Base-by-base conservation (phyloP, 805 yeast species). In the Tanozyma kutaoensis region DNA sequence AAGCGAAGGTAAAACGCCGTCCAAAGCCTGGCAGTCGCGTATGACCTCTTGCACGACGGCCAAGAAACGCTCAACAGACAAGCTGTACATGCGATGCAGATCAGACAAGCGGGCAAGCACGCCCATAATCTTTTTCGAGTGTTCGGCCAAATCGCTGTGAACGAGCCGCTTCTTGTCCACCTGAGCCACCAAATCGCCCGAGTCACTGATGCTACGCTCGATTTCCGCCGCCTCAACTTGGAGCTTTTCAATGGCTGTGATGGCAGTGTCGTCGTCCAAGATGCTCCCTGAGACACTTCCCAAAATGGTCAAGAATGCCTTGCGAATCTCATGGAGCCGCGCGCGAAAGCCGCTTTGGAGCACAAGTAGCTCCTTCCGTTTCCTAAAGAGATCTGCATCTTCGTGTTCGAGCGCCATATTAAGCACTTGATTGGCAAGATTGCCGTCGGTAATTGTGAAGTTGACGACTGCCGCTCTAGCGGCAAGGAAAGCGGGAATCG, bases 371-470 rank as follows among this genome's bases (percentile, higher is more conserved):
- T 69, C 74, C 2, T 52, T 36, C 30, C 86, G 58, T 39, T 73
- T 64, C 4, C 39, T 36, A 28, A 78, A 84, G 6, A 81, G 46
- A 7, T 76, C 88, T 0, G 95, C 94, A 15, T 63, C 57, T 33
- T 69, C 68, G 8, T 54, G 48, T 17, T 55, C 46, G 22, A 88
- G 49, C 0, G 79, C 55, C 27, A 64, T 47, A 33, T 76, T 70
- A 30, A 81, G 50, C 0, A 79, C 59, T 35, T 76, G 76, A 16
- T 65, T 61, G 31, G 77, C 75, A 26, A 86, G 50, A 24, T 76
- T 73, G 24, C 72, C 67, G 23, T 66, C 58, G 1, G 94, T 78
- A n/a, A 79, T 55, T 0, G 85, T 63, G 47, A 76, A 88, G 47
- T 82, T 81, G 12, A 81, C 57, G 8, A 73, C 42, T 3, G 74